Conservation (phyloP, 352 stramenopile species). For the Globisporangium recalcitrans region DNA sequence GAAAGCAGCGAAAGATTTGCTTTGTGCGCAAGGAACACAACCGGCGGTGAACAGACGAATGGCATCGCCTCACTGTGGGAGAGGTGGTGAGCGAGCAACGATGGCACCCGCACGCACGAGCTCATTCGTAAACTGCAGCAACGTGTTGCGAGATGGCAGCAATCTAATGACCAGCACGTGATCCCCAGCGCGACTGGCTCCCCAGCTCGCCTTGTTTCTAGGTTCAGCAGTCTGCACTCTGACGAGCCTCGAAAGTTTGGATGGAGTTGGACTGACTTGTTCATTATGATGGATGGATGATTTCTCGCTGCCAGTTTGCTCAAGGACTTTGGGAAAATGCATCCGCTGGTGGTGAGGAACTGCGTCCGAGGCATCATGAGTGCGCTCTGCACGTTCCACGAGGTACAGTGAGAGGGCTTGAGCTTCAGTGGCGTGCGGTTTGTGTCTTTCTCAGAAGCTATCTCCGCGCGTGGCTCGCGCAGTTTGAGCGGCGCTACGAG, state of each 20-base stretch:
- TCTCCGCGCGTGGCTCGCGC: conserved; percentile 31
- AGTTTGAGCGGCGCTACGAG: conserved; percentile 53
- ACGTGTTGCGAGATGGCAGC: too few species aligned
- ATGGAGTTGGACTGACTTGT: neutral
- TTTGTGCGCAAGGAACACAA: neutral
- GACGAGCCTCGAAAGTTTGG: neutral
- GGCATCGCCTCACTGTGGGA: too few species aligned
- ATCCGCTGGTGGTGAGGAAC: conserved; percentile 29
- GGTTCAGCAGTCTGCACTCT: neutral
- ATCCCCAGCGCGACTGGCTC: neutral
- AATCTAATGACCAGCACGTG: neutral
- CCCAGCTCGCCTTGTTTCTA: conserved; percentile 1
- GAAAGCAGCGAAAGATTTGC: conserved; percentile 7
- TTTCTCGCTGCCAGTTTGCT: conserved; percentile 12
- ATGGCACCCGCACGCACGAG: too few species aligned
- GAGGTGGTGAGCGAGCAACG: too few species aligned
- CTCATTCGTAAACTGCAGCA: too few species aligned
- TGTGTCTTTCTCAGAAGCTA: neutral
- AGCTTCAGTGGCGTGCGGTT: too few species aligned
- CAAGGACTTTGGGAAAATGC: conserved; percentile 28
- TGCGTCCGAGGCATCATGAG: conserved; percentile 27
- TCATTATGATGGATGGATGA: neutral
- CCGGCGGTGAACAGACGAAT: neutral
- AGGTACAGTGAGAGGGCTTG: conserved; percentile 18
- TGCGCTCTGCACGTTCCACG: conserved; percentile 27